Evolutionary conservation across 352 stramenopile species (phyloP).

Genomic region (Phytophthora capsici): DNA sequence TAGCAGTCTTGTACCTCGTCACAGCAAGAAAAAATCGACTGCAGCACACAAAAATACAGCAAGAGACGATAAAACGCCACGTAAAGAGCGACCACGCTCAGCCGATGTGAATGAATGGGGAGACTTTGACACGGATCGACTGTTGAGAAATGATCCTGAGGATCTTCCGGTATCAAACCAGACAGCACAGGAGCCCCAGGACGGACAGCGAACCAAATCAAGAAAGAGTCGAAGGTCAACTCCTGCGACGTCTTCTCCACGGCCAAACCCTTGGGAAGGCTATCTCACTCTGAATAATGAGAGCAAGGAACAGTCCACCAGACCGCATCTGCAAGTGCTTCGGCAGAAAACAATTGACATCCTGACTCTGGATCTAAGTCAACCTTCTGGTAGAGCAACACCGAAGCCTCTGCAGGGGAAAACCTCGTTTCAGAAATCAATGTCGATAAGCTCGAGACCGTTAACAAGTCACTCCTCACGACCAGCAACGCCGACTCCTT

Average conservation of each 20-base stretch:
- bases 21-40: constrained; percentile 15
- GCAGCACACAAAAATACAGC: constrained; percentile 5
- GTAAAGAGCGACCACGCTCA: constrained; percentile 31
- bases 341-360: constrained; percentile 30
- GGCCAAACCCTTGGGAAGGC: constrained; percentile 27
- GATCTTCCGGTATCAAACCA: constrained; percentile 17
- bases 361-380: constrained; percentile 24
- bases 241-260: constrained; percentile 17
- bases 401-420: constrained; percentile 23
- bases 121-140: constrained; percentile 60
- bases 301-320: constrained; percentile 13
- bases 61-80: background rate
- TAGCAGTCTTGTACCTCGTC: background rate
- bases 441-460: constrained; percentile 11
- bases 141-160: constrained; percentile 38
- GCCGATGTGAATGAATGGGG: constrained; percentile 53
- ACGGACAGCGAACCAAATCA: constrained; percentile 9
- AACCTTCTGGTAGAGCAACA: constrained; percentile 8
- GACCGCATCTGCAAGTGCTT: constrained; percentile 20
- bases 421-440: constrained; percentile 11
- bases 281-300: constrained; percentile 23
- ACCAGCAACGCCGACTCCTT: constrained; percentile 6
- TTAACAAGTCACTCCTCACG: constrained; percentile 2
- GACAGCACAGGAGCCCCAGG: constrained; percentile 2
- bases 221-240: constrained; percentile 31